Percentiles rank a stretch among this genome's conserved stretches.
Evolutionary conservation across 306 rosid species (phyloP).

Genomic region (Prunus padus): DNA sequence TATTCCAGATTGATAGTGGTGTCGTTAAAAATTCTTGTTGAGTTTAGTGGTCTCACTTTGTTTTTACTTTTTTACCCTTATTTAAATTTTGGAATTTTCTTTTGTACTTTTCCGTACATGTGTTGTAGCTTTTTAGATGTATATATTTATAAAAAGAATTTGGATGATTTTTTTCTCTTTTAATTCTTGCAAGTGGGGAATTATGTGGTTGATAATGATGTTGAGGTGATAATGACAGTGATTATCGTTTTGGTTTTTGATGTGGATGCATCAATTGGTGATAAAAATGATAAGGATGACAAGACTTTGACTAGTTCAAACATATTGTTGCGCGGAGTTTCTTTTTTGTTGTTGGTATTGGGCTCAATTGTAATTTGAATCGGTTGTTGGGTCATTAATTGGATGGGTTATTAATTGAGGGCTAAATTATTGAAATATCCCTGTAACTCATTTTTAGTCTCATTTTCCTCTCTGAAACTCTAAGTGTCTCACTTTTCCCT

Average conservation of each 20-base stretch:
- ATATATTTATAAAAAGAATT: slow-evolving; percentile 9
- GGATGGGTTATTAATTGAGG: no score
- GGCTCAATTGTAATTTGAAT: neutral
- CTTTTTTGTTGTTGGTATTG: neutral
- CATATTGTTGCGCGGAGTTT: neutral
- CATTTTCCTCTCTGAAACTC: no score
- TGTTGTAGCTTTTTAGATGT: slow-evolving; percentile 25
- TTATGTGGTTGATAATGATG: slow-evolving; percentile 4
- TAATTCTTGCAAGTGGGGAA: neutral
- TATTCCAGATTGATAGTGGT: slow-evolving; percentile 15
- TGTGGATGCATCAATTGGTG: neutral
- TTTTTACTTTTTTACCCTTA: neutral
- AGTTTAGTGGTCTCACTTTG: neutral
- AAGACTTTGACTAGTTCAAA: neutral
- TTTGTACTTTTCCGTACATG: neutral
- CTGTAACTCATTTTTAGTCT: no score
- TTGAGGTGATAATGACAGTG: neutral
- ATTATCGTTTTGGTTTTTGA: neutral
- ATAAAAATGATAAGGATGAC: neutral
- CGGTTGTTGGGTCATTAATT: neutral
- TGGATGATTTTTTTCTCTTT: neutral
- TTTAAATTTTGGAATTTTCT: neutral
- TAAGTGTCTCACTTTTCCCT: no score
- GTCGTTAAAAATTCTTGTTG: slow-evolving; percentile 7
- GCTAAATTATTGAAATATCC: no score